phyloP scores from a whole-genome alignment of 768 basidiomycete species.

The Mycena pura region DNA sequence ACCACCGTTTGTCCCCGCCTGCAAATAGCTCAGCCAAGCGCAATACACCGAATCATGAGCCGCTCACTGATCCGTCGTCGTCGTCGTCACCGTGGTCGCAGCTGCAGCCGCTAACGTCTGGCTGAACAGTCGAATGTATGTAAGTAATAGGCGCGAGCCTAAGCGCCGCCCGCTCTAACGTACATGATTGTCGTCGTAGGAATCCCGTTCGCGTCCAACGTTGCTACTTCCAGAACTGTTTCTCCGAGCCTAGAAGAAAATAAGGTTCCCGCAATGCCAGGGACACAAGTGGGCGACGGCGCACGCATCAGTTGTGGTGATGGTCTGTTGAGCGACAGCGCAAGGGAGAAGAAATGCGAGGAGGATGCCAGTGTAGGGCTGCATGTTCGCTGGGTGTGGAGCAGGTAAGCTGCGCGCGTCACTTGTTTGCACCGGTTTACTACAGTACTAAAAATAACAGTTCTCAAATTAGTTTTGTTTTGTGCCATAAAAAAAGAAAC shows the following conservation, averaged over 20 bases:
- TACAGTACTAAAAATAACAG: too few relatives aligned
- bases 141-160: conserved; percentile 6
- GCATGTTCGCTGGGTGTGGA: too few relatives aligned
- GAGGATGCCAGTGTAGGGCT: too few relatives aligned
- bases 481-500: too few relatives aligned
- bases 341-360: conserved; percentile 15
- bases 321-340: conserved; percentile 6
- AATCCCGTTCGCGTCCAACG: neutral
- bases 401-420: too few relatives aligned
- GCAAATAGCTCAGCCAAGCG: neutral
- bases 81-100: conserved; percentile 4
- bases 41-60: neutral
- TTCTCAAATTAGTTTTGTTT: too few relatives aligned
- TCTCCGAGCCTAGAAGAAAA: conserved; percentile 8
- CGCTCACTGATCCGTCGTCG: conserved; percentile 11
- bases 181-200: conserved; percentile 16
- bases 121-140: neutral
- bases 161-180: neutral
- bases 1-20: too few relatives aligned
- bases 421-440: too few relatives aligned
- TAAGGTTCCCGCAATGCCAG: neutral
- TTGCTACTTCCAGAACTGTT: conserved; percentile 13
- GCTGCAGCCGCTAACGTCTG: neutral
- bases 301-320: conserved; percentile 17
- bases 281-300: neutral